Evolutionary conservation across 768 basidiomycete genomes (phyloP), one percentile per base, ranked within the genome.

Genomic region (Macrolepiota dolichaula): DNA sequence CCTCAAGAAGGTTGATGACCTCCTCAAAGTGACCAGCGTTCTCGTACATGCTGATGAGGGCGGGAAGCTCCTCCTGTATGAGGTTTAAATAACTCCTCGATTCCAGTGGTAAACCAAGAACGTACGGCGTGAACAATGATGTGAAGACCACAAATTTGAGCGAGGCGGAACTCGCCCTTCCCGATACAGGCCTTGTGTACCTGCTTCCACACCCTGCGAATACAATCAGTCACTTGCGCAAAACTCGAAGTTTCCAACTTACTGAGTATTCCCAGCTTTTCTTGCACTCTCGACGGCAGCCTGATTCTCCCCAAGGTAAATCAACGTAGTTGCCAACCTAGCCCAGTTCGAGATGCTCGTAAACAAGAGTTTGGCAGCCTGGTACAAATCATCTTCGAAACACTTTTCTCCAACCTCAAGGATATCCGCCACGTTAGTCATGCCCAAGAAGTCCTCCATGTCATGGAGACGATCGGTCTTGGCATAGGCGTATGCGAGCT

Each of bases 311-410:
- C 94, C 93, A 46, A 99, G 84, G 76, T 99, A 99, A 71, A 99
- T 98, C 69, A 98, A 85, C 9, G 97, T 99, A 1, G 97, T 99
- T 0, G 97, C 97, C 63, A 99, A 79, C 62, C 97, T 86, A 47
- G 97, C 97, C 95, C 96, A 99, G 76, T 99, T 99, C 1, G 94
- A 96, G 69, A 99, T 99, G 75, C 94, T 96, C 40, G 86, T 85
- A 81, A 99, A 99, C 51, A 99, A 79, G 4, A 99, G 75, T 77
- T 96, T 97, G 35, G 96, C 91, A 51, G 97, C 97, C 68, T 98
- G 94, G 74, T 98, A 99, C 29, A 99, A 80, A 70, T 94, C 94
- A 63, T 98, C 97, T 69, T 98, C 94, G 78, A 99, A 99, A 71
- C 96, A 98, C 74, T 98, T 98, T 81, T 99, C 97, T 73, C 97